phyloP scores from a whole-genome alignment of 2,329 filamentous ascomycete species.

The Diaporthe ampelina region DNA sequence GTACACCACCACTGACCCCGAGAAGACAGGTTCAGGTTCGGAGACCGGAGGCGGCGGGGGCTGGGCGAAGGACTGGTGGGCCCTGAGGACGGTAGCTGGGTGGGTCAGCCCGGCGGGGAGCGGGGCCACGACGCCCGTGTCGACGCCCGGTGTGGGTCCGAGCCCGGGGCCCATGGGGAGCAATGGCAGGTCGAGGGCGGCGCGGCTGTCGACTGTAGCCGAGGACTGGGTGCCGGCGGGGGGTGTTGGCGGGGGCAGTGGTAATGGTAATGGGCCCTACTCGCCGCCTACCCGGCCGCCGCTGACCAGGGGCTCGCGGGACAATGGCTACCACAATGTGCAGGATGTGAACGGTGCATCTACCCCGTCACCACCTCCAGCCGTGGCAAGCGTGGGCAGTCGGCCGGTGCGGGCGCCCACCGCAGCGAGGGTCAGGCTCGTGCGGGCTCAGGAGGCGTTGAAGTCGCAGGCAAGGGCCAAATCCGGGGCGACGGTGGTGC shows the following conservation, averaged over 20 bases:
- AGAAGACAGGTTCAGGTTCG: conserved; percentile 13
- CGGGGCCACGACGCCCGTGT: conserved; percentile 30
- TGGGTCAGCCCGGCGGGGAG: conserved; percentile 22
- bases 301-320: not conserved
- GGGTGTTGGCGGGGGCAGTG: not conserved
- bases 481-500: conserved; percentile 21
- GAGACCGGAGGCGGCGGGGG: not conserved
- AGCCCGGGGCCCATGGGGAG: not conserved
- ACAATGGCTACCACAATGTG: not conserved
- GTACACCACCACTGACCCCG: not conserved
- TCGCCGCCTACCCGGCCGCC: not conserved
- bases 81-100: conserved; percentile 22
- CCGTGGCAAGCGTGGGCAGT: not conserved
- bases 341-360: conserved; percentile 13
- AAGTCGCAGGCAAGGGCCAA: conserved; percentile 23
- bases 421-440: conserved; percentile 32
- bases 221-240: conserved; percentile 1
- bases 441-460: conserved; percentile 38
- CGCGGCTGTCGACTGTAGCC: conserved; percentile 20
- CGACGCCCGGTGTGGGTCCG: conserved; percentile 8
- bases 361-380: conserved; percentile 25
- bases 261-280: not conserved
- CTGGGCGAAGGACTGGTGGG: conserved; percentile 33
- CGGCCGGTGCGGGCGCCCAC: conserved; percentile 26
- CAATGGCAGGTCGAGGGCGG: not conserved